Percentiles rank a stretch among this genome's conserved stretches.
Evolutionary conservation across 169 alveolate species (phyloP).

Genomic region (Babesia bovis): DNA sequence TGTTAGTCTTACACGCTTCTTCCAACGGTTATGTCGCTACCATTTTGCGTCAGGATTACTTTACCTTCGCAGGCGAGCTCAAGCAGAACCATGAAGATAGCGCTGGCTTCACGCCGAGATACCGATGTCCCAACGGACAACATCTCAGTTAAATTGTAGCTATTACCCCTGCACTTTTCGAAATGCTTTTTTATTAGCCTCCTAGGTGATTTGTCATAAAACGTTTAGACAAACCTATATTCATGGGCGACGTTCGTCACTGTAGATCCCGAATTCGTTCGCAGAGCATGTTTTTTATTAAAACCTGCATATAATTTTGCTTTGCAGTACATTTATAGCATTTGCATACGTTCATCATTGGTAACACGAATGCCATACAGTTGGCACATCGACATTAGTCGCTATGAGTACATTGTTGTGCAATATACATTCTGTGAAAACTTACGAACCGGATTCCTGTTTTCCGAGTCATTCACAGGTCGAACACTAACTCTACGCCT

Average conservation of each 20-base stretch:
- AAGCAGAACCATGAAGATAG: constrained; percentile 16
- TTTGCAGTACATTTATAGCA: not conserved
- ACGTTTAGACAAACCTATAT: not conserved
- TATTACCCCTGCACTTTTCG: not conserved
- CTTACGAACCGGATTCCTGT: too few species aligned
- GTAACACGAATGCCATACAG: too few species aligned
- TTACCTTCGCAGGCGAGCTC: constrained; percentile 22
- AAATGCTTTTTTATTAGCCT: not conserved
- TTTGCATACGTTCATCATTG: too few species aligned
- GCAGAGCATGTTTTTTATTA: not conserved
- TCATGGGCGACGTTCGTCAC: not conserved
- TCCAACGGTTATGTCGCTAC: constrained; percentile 7
- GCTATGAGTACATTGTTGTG: too few species aligned
- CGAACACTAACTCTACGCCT: too few species aligned
- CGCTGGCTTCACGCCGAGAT: constrained; percentile 12
- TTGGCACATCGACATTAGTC: too few species aligned
- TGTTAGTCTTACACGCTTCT: not conserved
- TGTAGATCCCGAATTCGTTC: not conserved
- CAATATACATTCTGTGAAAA: too few species aligned
- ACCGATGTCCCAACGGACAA: not conserved
- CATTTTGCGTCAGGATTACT: not conserved
- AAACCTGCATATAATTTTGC: not conserved
- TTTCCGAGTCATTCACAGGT: too few species aligned
- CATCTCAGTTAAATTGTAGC: not conserved
- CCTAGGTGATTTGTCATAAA: not conserved